phyloP scores from a whole-genome alignment of 2,329 filamentous ascomycete genomes.

The Trichoderma oligosporum region DNA sequence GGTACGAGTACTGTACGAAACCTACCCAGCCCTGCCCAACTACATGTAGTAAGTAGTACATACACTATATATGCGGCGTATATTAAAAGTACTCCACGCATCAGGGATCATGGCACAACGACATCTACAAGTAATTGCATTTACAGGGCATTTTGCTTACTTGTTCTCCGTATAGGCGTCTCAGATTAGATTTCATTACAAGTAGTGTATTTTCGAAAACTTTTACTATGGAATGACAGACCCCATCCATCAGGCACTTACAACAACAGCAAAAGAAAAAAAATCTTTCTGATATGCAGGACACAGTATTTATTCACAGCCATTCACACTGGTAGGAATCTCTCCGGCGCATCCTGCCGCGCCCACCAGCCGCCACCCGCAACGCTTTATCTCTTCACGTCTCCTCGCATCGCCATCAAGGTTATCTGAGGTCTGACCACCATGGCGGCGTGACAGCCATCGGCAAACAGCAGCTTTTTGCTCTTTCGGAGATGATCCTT shows the following conservation, averaged over 20 bases:
- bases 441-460: not conserved
- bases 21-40: too few species aligned
- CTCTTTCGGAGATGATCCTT: not conserved
- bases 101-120: conserved; percentile 6
- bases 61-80: not conserved
- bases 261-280: too few species aligned
- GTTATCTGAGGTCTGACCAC: not conserved
- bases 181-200: not conserved
- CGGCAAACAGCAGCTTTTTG: not conserved
- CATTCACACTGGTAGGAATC: not conserved
- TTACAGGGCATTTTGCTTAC: not conserved
- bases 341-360: not conserved
- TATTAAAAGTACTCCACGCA: conserved; percentile 10
- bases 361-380: conserved; percentile 4
- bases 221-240: not conserved
- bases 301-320: not conserved
- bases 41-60: too few species aligned
- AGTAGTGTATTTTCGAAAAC: not conserved
- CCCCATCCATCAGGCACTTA: too few species aligned
- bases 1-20: too few species aligned
- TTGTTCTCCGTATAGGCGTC: not conserved
- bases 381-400: not conserved
- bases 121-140: not conserved
- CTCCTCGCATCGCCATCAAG: not conserved
- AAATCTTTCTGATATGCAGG: too few species aligned